Base-by-base conservation (phyloP, 495 filamentous ascomycete species). In the Aspergillus biplanus region DNA sequence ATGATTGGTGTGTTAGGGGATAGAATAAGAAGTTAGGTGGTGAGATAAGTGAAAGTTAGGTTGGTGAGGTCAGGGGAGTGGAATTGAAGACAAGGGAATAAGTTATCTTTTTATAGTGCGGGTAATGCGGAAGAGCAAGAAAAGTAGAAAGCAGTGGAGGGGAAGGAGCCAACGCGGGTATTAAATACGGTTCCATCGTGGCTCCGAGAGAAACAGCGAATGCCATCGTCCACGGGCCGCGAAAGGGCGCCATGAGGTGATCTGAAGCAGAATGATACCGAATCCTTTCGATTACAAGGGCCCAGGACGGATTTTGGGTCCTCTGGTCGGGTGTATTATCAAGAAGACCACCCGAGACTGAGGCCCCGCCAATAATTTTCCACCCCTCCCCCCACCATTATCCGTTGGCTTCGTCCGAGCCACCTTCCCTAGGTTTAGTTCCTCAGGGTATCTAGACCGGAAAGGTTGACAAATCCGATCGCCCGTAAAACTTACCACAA, bases 181-280 rank as follows among this genome's bases (percentile, higher is more conserved):
- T 64, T 67, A 67, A 67, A 64, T 58, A 58, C 33, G 44, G 31
- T 54, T 12, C 58, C 54, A 54, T 57, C 21, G 33, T 39, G 46
- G 32, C 60, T 61, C 31, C 59, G 16, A 50, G 54, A 59, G 49
- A 35, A 49, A 56, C 50, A 58, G n/a, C 56, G 59, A 68, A 65
- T 61, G 49, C 58, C 48, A 48, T 63, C 27, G 61, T 49, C 31
- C 59, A 50, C 65, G 60, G 57, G 53, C 61, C 54, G 65, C 58
- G 52, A 31, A 64, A 44, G 49, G 42, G 57, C 61, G 58, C 64
- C 65, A 71, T 76, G 59, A 75, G 73, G 70, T 77, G 75, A 79
- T 76, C 74, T 71, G 66, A 73, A 69, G 65, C 63, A 77, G 74
- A 77, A 77, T 70, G 75, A 79, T 78, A 77, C 77, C 75, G 77